Conservation (phyloP, 2,329 filamentous ascomycete species). For the Cytospora chrysosperma region DNA sequence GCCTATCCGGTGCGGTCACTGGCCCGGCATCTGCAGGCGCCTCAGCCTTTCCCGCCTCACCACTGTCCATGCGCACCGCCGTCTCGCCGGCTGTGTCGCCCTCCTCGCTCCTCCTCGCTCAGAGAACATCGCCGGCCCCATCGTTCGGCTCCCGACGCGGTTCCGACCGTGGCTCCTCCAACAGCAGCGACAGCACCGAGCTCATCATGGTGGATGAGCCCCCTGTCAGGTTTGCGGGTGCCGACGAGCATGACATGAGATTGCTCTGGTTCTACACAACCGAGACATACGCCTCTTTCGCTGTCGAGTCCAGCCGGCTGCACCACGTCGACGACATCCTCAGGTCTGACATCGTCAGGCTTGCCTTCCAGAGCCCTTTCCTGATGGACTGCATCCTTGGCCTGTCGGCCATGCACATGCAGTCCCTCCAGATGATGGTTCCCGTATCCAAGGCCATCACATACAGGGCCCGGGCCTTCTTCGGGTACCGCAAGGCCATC, state of each 20-base stretch:
- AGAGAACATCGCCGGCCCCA: neutral
- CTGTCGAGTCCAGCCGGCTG: conserved; percentile 38
- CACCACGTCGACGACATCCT: conserved; percentile 43
- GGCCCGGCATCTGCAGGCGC: conserved; percentile 3
- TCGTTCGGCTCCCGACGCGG: conserved; percentile 9
- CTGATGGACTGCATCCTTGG: conserved; percentile 56
- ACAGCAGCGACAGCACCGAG: conserved; percentile 28
- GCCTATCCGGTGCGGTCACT: neutral
- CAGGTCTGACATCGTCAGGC: conserved; percentile 46
- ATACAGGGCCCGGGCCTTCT: conserved; percentile 51
- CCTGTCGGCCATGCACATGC: conserved; percentile 50
- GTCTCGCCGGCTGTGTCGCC: conserved; percentile 4
- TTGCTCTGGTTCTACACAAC: conserved; percentile 56
- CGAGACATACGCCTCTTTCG: conserved; percentile 47
- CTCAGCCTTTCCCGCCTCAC: conserved; percentile 11
- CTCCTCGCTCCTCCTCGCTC: conserved; percentile 1
- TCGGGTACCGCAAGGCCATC: conserved; percentile 53
- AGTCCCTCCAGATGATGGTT: conserved; percentile 40
- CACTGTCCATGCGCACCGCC: conserved; percentile 17
- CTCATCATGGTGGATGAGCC: conserved; percentile 37
- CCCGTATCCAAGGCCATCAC: conserved; percentile 39
- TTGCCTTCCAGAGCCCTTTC: conserved; percentile 53
- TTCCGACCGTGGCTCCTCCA: conserved; percentile 13
- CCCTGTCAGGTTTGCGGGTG: conserved; percentile 35
- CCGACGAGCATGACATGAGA: conserved; percentile 48